Conservation (phyloP, 208 protist species). For the Angomonas ambiguus region DNA sequence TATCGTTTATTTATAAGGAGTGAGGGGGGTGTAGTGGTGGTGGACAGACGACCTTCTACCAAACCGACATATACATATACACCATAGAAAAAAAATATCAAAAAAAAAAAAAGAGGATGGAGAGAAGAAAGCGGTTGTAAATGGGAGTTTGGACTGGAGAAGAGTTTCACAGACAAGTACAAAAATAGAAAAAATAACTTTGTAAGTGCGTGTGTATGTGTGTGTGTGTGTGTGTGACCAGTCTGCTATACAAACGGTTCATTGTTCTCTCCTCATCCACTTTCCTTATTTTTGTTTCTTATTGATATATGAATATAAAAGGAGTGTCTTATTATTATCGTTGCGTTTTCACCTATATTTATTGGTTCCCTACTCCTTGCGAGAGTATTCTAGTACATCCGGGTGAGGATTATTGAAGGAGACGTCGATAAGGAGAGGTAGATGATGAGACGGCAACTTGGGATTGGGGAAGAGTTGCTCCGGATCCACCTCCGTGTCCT, state of each 20-base stretch:
- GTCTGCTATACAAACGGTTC: too few species aligned
- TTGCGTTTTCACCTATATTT: too few species aligned
- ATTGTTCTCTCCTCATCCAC: too few species aligned
- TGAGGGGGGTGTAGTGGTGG: too few species aligned
- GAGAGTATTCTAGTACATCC: conserved; percentile 19
- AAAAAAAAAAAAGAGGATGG: conserved; percentile 9
- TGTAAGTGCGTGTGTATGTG: background rate
- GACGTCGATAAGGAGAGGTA: conserved; percentile 73
- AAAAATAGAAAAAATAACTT: background rate
- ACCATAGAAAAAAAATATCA: background rate
- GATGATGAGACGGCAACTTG: conserved; percentile 74
- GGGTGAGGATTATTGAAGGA: conserved; percentile 78
- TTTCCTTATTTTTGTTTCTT: background rate
- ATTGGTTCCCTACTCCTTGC: background rate
- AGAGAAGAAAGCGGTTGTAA: background rate
- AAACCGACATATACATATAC: too few species aligned
- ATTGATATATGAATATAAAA: background rate
- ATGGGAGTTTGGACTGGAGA: background rate
- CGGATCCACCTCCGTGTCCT: conserved; percentile 46
- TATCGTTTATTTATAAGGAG: too few species aligned
- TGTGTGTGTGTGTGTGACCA: background rate
- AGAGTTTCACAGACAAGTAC: conserved; percentile 1
- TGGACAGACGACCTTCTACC: too few species aligned
- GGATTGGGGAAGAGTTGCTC: conserved; percentile 57
- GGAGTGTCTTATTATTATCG: too few species aligned